Evolutionary conservation across 2,329 filamentous ascomycete genomes (phyloP), one percentile per base, ranked within the genome.

Genomic region (Chalaropsis thielavioides): DNA sequence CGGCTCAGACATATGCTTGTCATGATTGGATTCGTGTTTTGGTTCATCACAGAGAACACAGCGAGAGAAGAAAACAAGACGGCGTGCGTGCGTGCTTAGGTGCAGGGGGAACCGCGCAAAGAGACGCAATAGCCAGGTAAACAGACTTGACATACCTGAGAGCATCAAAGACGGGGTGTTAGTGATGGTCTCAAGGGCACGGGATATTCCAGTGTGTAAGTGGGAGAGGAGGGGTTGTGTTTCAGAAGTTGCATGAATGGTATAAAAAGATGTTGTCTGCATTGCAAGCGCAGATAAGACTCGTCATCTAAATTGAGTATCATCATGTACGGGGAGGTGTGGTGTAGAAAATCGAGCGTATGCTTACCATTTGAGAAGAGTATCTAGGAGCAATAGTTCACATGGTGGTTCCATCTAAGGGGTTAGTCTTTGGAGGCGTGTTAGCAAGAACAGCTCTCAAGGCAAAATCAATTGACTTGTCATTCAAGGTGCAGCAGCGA

Each of bases 1-100:
- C 78, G 81, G 84, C 90, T 95, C 86, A 82, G 90, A 95, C 90
- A 95, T 95, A 95, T 95, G 90, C 90, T 95, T 95, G 90, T 95
- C 90, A 84, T 85, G 43, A n/a, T 87, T 64, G 78, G 76, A 80
- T 82, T 81, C 79, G 80, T 83, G 87, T 90, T 83, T 80, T 75
- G 49, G 65, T 65, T 68, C 67, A 66, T 68, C 67, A 68, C 62
- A 24, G 56, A 66, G 61, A 58, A 41, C 3, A 60, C 56, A 61
- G 44, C 22, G 15, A 58, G 59, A 59, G 24, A 38, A 60, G 11
- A 54, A 56, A 38, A 19, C 10, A 43, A 10, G 38, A 35, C 8
- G 31, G 13, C n/a, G 27, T 8, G 24, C 54, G 31, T n/a, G 11
- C 8, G 27, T 10, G 35, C 35, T 6, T 38, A 7, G 3, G 35